Base-by-base conservation (phyloP, 352 stramenopile species). In the Phytophthora uliginosa region DNA sequence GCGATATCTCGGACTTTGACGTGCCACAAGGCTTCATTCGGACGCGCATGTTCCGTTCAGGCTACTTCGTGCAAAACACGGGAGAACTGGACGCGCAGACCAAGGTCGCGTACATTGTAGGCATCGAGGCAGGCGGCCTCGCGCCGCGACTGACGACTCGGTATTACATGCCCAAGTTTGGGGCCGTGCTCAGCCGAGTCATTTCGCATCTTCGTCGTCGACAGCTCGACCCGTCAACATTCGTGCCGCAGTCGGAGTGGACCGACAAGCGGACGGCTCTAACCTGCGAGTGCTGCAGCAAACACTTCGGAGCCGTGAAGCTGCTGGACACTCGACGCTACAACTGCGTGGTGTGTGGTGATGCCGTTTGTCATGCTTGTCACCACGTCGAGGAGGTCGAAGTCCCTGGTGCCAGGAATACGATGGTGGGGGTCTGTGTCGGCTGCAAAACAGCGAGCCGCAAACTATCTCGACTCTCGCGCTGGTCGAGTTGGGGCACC, bases 261-360 rank as follows among this genome's bases (percentile, higher is more conserved):
- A 75, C 78, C 0, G 73, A 85, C 58, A 83, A 81, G 51, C 55
- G 65, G 42, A 59, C 63, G 17, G 74, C 57, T 8, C 55, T 69
- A 33, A 83, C 75, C 47, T 85, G 78, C 28, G 63, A 83, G 28
- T 85, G 78, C 57, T 85, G 78, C 63, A 81, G 65, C 48, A 81
- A 83, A 54, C 72, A 81, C 60, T 85, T 83, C 57, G 69, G 75
- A 3, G 65, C 72, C 0, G 59, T 75, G 2, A 78, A 80, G 36
- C 36, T 79, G 36, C 36, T 76, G 5, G 73, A 77, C 47, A 76
- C 57, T 47, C 71, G 71, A 20, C 69, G 75, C 53, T 76, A 77
- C 69, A 88, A 91, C 66, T 91, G 84, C 62, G 71, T 77, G 8
- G 67, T 73, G 4, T 91, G 81, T 63, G 84, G 84, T 7, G 71